Evolutionary conservation across 148 eudicot genomes (phyloP).

Genomic region (Vaccinium vitisidaea): DNA sequence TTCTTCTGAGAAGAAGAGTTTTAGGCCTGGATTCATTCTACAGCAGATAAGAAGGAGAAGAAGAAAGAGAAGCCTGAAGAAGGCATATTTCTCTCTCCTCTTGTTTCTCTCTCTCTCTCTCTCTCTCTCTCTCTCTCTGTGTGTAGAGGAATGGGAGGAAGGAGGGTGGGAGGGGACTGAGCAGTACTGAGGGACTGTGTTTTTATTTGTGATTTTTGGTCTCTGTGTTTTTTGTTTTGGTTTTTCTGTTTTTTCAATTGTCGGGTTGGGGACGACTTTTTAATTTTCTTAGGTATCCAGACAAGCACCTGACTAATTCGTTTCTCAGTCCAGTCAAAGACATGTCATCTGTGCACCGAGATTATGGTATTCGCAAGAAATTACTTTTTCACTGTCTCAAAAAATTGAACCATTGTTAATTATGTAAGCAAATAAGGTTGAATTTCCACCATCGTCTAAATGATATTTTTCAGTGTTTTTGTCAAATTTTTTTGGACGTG

Average conservation of each 20-base stretch:
- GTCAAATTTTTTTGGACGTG: too few relatives aligned
- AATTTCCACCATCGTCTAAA: too few relatives aligned
- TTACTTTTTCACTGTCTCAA: too few relatives aligned
- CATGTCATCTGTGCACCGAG: too few relatives aligned
- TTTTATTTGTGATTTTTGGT: conserved; percentile 16
- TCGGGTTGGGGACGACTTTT: not conserved
- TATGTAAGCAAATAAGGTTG: too few relatives aligned
- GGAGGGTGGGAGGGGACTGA: not conserved
- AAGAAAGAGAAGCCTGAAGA: conserved; percentile 17
- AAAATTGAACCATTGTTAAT: too few relatives aligned
- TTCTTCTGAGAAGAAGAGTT: conserved; percentile 32
- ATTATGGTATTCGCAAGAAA: too few relatives aligned
- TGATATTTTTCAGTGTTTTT: too few relatives aligned
- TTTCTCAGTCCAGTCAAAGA: too few relatives aligned
- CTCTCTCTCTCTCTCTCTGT: not conserved
- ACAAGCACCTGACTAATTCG: not conserved
- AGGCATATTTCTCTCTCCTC: conserved; percentile 15
- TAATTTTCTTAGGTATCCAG: not conserved
- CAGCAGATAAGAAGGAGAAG: conserved; percentile 13
- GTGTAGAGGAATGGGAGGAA: not conserved
- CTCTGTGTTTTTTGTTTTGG: not conserved
- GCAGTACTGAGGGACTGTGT: conserved; percentile 17
- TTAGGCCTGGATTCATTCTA: conserved; percentile 20
- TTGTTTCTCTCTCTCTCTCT: not conserved
- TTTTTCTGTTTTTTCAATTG: not conserved